Evolutionary conservation across 2,329 filamentous ascomycete genomes (phyloP), one percentile per base, ranked within the genome.

Genomic region (Alternaria dauci): DNA sequence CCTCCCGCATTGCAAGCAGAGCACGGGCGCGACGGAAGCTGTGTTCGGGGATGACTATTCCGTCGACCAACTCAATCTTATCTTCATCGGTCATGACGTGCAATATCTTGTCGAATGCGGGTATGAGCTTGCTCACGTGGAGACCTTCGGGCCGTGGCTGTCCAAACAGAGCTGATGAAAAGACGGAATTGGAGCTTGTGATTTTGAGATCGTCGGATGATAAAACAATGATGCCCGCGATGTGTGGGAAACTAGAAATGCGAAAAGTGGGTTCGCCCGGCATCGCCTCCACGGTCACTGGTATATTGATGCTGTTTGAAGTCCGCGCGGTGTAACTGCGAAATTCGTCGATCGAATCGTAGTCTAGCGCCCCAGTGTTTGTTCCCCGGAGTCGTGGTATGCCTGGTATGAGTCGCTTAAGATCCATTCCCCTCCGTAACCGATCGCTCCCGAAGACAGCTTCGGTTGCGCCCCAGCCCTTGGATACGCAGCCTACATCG

Each of bases 11-110:
- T 2, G 92, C 91, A 25, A 97, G 85, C 54, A 97, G 86, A 4
- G 93, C 93, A 59, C 93, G 88, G 7, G 95, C 95, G 67, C 94
- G 89, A 59, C 95, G 89, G 80, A 99, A 98, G 73, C 92, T 96
- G 75, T 97, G 94, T 77, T 99, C 95, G 1, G 95, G 94, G 57
- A 99, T 91, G 16, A 99, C 94, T 71, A 97, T 94, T n/a, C 95
- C 95, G 77, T 99, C 95, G 11, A 91, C 86, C 26, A 98, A 83
- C 52, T 89, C 85, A 52, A 97, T 85, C 41, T 92, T 89, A 69
- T 99, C 94, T 74, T 97, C 93, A 56, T 96, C 91, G 5, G 88
- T 92, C 71, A 99, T 83, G 28, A 96, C 88, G 42, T 88, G 84
- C 51, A 99, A 82, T 44, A 97, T 89, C 66, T 89, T 90, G 78